Percentiles rank a stretch among this genome's conserved stretches.
These are phyloP conservation scores for Castanea mollissima DNA, from an alignment of 306 rosid species.

Conservation along the genomic window DNA sequence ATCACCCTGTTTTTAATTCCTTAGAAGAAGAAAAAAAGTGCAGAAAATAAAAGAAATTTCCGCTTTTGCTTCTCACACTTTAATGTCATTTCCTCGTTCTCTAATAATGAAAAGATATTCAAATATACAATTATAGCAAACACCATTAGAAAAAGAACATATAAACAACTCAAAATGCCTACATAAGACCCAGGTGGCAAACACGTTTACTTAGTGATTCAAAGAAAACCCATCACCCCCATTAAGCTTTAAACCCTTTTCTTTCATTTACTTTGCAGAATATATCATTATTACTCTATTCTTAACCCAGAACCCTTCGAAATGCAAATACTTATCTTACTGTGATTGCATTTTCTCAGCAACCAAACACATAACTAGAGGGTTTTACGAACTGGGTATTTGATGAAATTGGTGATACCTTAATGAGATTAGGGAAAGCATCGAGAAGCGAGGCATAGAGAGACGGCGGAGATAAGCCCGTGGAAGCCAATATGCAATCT, in stretches of 20 bases:
- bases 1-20: background rate
- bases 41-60: too few relatives aligned
- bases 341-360: constrained; percentile 2
- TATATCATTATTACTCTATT: background rate
- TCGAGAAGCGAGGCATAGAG: constrained; percentile 62
- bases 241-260: background rate
- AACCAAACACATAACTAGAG: background rate
- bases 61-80: background rate
- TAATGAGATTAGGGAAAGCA: constrained; percentile 42
- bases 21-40: background rate
- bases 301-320: background rate
- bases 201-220: background rate
- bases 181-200: background rate
- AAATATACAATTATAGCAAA: background rate
- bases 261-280: background rate
- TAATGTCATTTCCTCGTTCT: background rate
- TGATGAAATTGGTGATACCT: constrained; percentile 41
- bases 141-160: background rate
- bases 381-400: background rate
- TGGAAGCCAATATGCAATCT: constrained; percentile 69
- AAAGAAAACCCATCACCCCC: background rate
- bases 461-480: constrained; percentile 50
- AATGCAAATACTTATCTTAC: background rate
- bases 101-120: background rate
- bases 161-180: background rate